phyloP scores from a whole-genome alignment of 1,139 yeast species.

The Candida sp. region DNA sequence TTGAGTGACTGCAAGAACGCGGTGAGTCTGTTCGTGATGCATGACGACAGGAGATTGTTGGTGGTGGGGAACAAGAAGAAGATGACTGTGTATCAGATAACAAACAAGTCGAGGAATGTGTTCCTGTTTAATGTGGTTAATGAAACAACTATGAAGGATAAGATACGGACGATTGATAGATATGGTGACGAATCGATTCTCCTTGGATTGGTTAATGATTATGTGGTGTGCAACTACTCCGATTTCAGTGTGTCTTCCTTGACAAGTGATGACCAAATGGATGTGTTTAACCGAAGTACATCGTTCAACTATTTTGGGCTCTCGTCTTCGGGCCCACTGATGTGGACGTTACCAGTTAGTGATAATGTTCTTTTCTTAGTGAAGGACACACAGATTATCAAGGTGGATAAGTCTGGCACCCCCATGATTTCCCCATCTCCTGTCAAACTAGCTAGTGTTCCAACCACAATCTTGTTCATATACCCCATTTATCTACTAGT shows the following conservation, averaged over 20 bases:
- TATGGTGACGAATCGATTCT: constrained; percentile 21
- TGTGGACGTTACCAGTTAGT: constrained; percentile 24
- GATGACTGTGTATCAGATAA: constrained; percentile 29
- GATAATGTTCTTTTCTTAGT: constrained; percentile 25
- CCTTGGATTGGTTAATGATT: constrained; percentile 31
- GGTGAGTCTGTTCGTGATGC: constrained; percentile 19
- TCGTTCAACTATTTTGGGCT: constrained; percentile 36
- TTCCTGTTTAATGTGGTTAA: constrained; percentile 28
- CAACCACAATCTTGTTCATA: constrained; percentile 34
- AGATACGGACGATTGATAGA: constrained; percentile 19
- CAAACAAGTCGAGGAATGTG: constrained; percentile 35
- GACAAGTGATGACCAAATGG: constrained; percentile 17
- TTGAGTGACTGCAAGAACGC: constrained; percentile 27
- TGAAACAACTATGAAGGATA: constrained; percentile 35
- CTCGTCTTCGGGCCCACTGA: constrained; percentile 22
- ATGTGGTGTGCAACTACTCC: constrained; percentile 30
- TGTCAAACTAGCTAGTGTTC: constrained; percentile 34
- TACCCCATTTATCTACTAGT: constrained; percentile 52
- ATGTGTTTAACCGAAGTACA: constrained; percentile 22
- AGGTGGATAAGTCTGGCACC: constrained; percentile 16
- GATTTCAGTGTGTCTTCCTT: constrained; percentile 19
- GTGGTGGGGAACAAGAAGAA: constrained; percentile 37
- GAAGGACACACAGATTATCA: constrained; percentile 30
- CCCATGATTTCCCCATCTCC: constrained; percentile 21
- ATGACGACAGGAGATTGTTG: constrained; percentile 24